Evolutionary conservation across 352 stramenopile genomes (phyloP), one percentile per base, ranked within the genome.

Genomic region (Phytophthora brassicae): DNA sequence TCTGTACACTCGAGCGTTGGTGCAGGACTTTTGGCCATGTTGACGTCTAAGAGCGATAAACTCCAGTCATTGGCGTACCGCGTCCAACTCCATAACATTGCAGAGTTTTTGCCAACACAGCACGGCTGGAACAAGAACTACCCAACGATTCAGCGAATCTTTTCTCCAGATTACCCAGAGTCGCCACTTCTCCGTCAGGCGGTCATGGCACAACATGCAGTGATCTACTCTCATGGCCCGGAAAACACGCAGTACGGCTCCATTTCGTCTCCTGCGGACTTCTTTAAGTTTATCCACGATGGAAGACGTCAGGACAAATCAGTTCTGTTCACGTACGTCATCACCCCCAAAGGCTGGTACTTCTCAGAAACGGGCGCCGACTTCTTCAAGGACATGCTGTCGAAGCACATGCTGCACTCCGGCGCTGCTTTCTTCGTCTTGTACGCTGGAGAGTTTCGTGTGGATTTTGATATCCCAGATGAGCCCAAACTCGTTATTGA

Each of bases 51-150:
- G 3, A 45, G 65, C 41, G 22, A n/a, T 19, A 54, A 29, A 35
- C 28, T 70, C 24, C 43, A 70, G 39, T 75, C 68, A 5, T 57
- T 66, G 19, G 68, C 68, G 12, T 75, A 73, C 33, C 64, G 57
- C 28, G 19, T 75, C n/a, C 45, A 70, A 45, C 64, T 75, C 14
- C 64, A 75, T 14, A 75, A 75, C 31, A 52, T 75, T 14, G 41
- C 53, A 0, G 45, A 60, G 26, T 73, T 67, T 20, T n/a, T 75
- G 16, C 55, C 68, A 2, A 60, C 22, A 2, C 58, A 72, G 9
- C 52, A 65, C 41, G 68, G 73, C 33, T 75, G 68, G 68, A 75
- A 72, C 59, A 72, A 75, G 45, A 58, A 67, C 45, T 70, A 75
- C 41, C 45, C 49, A 19, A 60, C 64, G 4, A 66, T 70, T 26